phyloP scores from a whole-genome alignment of 1,284 basidiomycete genomes.

The Puccinia triticina region DNA sequence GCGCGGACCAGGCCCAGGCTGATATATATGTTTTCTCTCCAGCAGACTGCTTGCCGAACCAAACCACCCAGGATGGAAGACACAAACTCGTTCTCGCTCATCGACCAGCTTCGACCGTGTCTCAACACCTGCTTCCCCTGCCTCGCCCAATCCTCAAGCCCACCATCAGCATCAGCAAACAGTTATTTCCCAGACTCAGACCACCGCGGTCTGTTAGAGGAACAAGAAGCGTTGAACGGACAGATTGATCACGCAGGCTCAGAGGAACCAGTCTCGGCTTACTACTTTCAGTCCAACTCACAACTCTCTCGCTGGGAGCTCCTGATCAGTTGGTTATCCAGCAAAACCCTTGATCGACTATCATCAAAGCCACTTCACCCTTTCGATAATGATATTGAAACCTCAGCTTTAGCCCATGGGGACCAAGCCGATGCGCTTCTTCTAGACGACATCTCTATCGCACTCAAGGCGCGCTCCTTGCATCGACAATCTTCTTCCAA shows the following conservation, averaged over 20 bases:
- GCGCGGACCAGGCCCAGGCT: no score
- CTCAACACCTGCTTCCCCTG: conserved; percentile 21
- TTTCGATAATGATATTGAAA: not conserved
- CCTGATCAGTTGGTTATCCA: conserved; percentile 21
- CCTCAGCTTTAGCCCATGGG: not conserved
- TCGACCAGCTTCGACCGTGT: conserved; percentile 20
- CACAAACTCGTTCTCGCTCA: conserved; percentile 2
- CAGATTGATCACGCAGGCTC: no score
- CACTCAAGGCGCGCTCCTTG: not conserved
- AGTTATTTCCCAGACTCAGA: conserved; percentile 20
- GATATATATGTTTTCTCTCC: no score
- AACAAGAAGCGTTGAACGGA: not conserved
- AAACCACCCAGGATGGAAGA: not conserved
- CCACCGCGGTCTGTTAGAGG: not conserved
- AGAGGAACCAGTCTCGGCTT: not conserved
- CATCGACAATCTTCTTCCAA: not conserved
- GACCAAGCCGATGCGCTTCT: conserved; percentile 7
- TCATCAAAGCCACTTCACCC: not conserved
- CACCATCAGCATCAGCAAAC: not conserved
- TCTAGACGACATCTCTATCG: conserved; percentile 24
- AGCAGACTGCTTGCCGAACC: no score
- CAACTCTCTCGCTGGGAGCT: conserved; percentile 38
- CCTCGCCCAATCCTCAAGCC: not conserved
- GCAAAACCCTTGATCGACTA: not conserved
- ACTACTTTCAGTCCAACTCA: not conserved